These are phyloP conservation scores for Paecilomyces variotii DNA, from an alignment of 2,329 filamentous ascomycete species.

Conservation along the genomic window DNA sequence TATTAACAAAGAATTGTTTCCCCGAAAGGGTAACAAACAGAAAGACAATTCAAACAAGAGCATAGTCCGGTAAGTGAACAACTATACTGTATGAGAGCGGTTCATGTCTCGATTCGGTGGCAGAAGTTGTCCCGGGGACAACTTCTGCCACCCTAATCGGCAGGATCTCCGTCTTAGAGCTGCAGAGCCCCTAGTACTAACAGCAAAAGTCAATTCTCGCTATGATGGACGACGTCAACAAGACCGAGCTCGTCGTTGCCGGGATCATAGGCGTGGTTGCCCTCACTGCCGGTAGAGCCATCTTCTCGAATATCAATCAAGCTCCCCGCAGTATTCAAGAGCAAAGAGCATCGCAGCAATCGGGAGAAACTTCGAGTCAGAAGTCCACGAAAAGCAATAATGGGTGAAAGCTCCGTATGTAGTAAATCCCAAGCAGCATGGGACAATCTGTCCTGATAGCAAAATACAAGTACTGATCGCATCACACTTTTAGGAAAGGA, in stretches of 20 bases:
- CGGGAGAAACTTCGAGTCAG: background rate
- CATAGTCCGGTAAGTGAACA: background rate
- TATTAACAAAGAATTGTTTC: background rate
- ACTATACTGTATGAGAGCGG: background rate
- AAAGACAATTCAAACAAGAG: background rate
- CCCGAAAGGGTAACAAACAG: background rate
- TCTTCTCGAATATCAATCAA: background rate
- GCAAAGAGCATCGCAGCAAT: background rate
- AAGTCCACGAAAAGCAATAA: background rate
- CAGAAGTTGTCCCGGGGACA: no score
- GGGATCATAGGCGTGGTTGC: background rate
- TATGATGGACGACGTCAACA: background rate
- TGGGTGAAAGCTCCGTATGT: background rate
- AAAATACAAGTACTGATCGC: background rate
- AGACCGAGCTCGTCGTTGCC: background rate
- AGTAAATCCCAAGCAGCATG: background rate
- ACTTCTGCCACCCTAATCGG: no score
- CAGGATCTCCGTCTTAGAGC: no score
- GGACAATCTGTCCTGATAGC: background rate
- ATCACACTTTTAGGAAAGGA: background rate
- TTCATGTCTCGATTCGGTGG: no score
- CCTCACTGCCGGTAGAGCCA: background rate
- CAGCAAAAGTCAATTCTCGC: background rate
- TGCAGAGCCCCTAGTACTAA: background rate
- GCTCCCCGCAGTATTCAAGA: background rate